Base-by-base conservation (phyloP, 257 asterid species). In the Phtheirospermum japonicum region DNA sequence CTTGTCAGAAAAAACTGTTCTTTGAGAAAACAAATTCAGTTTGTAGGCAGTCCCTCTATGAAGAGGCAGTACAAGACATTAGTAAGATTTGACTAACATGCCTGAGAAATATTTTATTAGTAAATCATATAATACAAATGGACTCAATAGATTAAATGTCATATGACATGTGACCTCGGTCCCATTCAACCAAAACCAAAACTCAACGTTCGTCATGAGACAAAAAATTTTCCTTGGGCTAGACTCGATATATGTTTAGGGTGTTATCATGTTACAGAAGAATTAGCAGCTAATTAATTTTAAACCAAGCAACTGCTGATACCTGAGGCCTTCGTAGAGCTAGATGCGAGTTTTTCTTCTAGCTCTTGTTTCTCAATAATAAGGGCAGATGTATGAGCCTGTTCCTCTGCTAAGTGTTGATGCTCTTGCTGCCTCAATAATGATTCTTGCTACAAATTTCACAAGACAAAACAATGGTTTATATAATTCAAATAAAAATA, bases 321-420 rank as follows among this genome's bases (percentile, higher is more conserved):
- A 91, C 98, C 96, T 82, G 85, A 77, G 67, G 71, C 73, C 68
- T 59, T 79, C 64, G 76, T 71, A 58, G 92, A 76, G 68, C 79
- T 40, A 57, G 86, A 64, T 26, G 84, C 83, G 72, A 93, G 82
- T 82, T 89, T 85, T 70, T 87, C 90, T 78, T 89, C 96, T 77
- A 93, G 71, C 73, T 80, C 95, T 77, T 78, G 94, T 76, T 85
- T 89, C 76, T 87, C 82, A 65, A 78, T 69, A 60, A 72, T 59
- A 67, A 93, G 91, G 68, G 77, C 71, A 72, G 97, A 75, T 71
- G 76, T 61, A 18, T 66, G 92, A 32, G 82, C 80, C 70, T 79
- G 84, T 84, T 86, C 97, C 78, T 82, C 96, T 37, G 66, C 85
- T 78, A 89, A 74, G 10, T 66, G 77, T 57, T 82, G 89, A 69